Base-by-base conservation (phyloP, 345 rosid species). In the Gossypium ekmanianum region DNA sequence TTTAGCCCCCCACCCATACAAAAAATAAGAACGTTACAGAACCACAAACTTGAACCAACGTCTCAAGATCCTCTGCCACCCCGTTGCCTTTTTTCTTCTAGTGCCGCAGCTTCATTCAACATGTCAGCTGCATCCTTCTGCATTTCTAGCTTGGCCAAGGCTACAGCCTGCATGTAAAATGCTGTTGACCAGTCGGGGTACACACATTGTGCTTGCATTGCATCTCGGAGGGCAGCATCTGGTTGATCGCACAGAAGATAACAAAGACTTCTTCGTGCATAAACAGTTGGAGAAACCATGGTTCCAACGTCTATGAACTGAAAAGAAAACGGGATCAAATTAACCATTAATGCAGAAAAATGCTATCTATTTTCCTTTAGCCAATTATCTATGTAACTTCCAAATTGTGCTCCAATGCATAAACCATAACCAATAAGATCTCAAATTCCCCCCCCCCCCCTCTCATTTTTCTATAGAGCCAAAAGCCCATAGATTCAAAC, bases 271-370 rank as follows among this genome's bases (percentile, higher is more conserved):
- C 94, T 80, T 64, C 98, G 81, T 9, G 89, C 94, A 80, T 85
- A 88, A 7, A 93, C 95, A 39, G 95, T 93, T 10, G 98, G 98
- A 20, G 98, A 93, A 34, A 88, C 80, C 94, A 90, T 87, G 68
- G 93, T 91, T 76, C 97, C 93, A 52, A 88, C 92, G 59, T 91
- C 93, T 77, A 91, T 87, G 98, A 89, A 93, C 97, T 93, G 88
- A 81, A 66, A 43, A 24, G 24, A 56, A 67, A n/a, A 27, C 4
- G n/a, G 18, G 18, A 22, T 45, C 20, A 20, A 59, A 71, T 52
- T 13, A 39, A 71, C 17, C 18, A 59, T 26, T 13, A 16, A 3
- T 45, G 22, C 64, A 58, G 47, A n/a, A 57, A 17, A 54, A 27
- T 43, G 51, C 14, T 41, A 63, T 63, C 27, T 57, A 34, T 7